Base-by-base conservation (phyloP, 805 yeast species). In the Candida orba region DNA sequence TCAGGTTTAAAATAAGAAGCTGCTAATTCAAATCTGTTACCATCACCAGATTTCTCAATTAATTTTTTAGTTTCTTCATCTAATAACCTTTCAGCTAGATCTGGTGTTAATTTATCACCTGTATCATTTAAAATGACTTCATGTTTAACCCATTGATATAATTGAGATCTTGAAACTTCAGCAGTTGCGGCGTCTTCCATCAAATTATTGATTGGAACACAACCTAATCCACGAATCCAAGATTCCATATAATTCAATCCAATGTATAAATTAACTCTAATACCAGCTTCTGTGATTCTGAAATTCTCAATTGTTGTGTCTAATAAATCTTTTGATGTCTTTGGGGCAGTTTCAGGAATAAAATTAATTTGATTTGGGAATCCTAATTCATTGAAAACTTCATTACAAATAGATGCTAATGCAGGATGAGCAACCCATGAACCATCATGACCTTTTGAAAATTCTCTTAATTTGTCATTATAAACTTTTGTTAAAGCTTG, bases 151-250 rank as follows among this genome's bases (percentile, higher is more conserved):
- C 95, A 84, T 60, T 86, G 88, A 73, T 81, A 81, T 52, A 84
- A 69, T 65, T 84, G 91, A 45, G 87, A 75, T 69, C 93, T 76
- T 27, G 90, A 81, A 27, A 84, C 95, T 65, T 84, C 93, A 23
- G 93, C 93, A 39, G 93, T 84, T 30, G 93, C 93, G 15, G 95
- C 95, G 64, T 84, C 95, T 66, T 84, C 95, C 95, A 84, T 84
- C 64, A 84, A 69, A 62, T 80, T 77, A 71, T 84, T 84, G 62
- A 84, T 84, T 51, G 95, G 91, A 48, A 83, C 90, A 72, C 93
- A 84, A 14, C 95, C 95, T 32, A 80, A 67, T 45, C 89, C 88
- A 63, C 89, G 75, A 53, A 84, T 73, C 95, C 95, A 84, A 23
- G 90, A 86, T 66, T 84, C 95, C 75, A 84, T 84, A 63, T 84